These are phyloP conservation scores for Priceomyces medius DNA, from an alignment of 805 yeast genomes.

Conservation along the genomic window DNA sequence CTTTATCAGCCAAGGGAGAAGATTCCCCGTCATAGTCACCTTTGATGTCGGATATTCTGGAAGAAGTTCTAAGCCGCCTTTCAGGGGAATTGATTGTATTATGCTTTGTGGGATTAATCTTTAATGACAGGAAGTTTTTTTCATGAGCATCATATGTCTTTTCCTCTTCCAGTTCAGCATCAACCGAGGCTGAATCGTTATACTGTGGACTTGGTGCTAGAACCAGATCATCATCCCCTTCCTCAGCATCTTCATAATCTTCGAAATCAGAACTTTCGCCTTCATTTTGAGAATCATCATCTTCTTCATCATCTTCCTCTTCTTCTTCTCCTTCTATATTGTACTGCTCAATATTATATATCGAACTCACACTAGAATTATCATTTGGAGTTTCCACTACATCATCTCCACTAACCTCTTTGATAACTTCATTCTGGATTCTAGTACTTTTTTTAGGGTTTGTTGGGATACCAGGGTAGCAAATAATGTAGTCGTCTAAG, in stretches of 20 bases:
- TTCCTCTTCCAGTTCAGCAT: slow-evolving; percentile 9
- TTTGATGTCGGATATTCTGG: neutral
- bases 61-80: neutral
- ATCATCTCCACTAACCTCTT: neutral
- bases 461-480: slow-evolving; percentile 35
- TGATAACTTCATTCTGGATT: neutral
- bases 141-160: slow-evolving; percentile 14
- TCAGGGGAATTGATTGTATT: no score
- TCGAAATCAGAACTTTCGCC: slow-evolving; percentile 17
- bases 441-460: slow-evolving; percentile 6
- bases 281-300: slow-evolving; percentile 15
- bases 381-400: neutral
- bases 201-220: slow-evolving; percentile 8
- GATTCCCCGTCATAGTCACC: neutral
- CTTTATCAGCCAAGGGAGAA: neutral
- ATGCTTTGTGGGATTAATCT: no score
- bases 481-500: slow-evolving; percentile 18
- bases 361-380: neutral
- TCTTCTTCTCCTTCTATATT: neutral
- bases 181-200: slow-evolving; percentile 15
- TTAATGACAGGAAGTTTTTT: slow-evolving; percentile 5
- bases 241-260: slow-evolving; percentile 23
- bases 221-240: slow-evolving; percentile 15
- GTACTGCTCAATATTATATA: neutral
- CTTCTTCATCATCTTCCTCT: slow-evolving; percentile 12